These are phyloP conservation scores for Solanum okadae DNA, from an alignment of 257 asterid species.

Conservation along the genomic window DNA sequence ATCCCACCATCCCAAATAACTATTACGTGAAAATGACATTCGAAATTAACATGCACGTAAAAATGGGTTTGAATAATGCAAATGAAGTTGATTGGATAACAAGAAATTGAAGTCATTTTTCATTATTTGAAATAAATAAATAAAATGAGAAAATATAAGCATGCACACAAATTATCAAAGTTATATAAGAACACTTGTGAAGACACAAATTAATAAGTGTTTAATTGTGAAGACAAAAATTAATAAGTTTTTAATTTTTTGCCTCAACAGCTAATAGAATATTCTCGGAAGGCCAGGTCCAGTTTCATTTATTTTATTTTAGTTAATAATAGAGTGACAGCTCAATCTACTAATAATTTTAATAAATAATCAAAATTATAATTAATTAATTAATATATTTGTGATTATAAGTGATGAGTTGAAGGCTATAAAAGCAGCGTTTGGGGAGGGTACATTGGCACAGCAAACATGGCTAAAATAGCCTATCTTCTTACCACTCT, in stretches of 20 bases:
- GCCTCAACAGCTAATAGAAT: neutral
- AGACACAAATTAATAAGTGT: neutral
- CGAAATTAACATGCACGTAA: neutral
- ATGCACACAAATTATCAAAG: neutral
- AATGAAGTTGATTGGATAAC: neutral
- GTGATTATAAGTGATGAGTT: neutral
- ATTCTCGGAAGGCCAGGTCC: neutral
- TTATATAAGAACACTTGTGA: neutral
- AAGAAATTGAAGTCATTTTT: neutral
- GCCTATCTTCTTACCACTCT: neutral
- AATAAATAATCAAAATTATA: neutral
- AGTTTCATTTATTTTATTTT: neutral
- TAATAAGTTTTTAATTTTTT: neutral
- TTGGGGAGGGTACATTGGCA: neutral
- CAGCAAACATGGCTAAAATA: neutral
- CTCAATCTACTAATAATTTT: neutral
- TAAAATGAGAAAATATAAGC: neutral
- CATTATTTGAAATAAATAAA: neutral
- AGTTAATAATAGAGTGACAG: neutral
- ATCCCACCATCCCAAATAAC: neutral
- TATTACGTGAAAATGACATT: neutral
- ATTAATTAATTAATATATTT: neutral
- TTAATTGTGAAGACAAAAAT: neutral
- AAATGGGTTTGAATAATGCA: neutral
- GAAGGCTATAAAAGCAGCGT: neutral